Base-by-base conservation (phyloP, 495 filamentous ascomycete species). In the Tuber calosporum region DNA sequence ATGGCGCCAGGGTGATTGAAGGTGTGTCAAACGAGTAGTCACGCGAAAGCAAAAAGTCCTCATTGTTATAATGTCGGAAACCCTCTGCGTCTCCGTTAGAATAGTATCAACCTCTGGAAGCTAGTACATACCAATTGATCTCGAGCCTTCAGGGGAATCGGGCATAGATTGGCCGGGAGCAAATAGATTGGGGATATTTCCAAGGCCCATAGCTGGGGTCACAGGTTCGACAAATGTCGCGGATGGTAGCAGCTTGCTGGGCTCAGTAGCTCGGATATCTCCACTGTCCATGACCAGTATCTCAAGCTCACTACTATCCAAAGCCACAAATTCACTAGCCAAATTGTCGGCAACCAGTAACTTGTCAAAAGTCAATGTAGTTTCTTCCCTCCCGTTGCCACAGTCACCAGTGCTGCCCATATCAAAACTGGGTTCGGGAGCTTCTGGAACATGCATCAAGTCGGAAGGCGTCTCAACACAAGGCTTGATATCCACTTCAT, bases 1-100 rank as follows among this genome's bases (percentile, higher is more conserved):
- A 77, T 4, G 75, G 75, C 6, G 69, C 74, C 45, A 77, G 67
- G 39, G 70, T 38, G 22, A 77, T 72, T 69, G 69, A 69, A 40
- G 75, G 74, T 34, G 37, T 72, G 37, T 67, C 74, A 20, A 38
- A 58, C n/a, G 48, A 58, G 30, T 58, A 58, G 48, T n/a, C 26
- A 5, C 48, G 48, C n/a, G 48, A 58, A 30, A 58, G 48, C 48
- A 58, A 58, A 58, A 58, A 58, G 48, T 58, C 48, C 8, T 15
- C 48, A n/a, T 58, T n/a, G n/a, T 58, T n/a, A 58, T 30, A 58
- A 58, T 58, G 48, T 30, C 48, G 48, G 48, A 58, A 30, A 58
- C 15, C 48, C n/a, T 30, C 48, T 58, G 9, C 2, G 0, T 26
- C 8, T 58, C 30, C 11, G n/a, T 58, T 4, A 58, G 48, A n/a